A percentile compares a stretch with the other conserved stretches of the same genome.
Conservation (phyloP, 108 stramenopile species). For the Conticribra guillardii region DNA sequence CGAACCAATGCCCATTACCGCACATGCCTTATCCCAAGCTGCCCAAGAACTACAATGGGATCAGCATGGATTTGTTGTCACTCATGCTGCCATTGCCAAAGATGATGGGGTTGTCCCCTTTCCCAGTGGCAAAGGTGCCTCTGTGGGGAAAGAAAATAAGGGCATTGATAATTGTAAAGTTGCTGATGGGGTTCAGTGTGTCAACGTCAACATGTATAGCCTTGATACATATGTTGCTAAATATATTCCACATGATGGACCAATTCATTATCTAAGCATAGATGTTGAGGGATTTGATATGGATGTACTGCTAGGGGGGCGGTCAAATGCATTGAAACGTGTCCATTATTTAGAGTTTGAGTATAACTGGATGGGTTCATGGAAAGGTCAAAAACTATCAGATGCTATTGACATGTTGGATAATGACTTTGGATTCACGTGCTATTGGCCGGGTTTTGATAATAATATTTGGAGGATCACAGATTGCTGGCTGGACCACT, state of each 20-base stretch:
- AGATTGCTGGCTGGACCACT: constrained; percentile 32
- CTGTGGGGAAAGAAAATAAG: constrained; percentile 38
- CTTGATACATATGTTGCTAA: constrained; percentile 35
- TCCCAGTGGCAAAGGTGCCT: constrained; percentile 25
- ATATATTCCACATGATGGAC: constrained; percentile 4
- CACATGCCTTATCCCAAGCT: constrained; percentile 1
- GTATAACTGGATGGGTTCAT: constrained; percentile 47
- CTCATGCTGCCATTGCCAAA: constrained; percentile 50
- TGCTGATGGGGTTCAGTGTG: constrained; percentile 20
- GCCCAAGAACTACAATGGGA: constrained; percentile 17
- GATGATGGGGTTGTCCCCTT: constrained; percentile 30
- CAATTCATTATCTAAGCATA: constrained; percentile 25
- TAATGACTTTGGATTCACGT: constrained; percentile 14
- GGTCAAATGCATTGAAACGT: neutral
- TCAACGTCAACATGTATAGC: constrained; percentile 33
- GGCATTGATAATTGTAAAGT: constrained; percentile 31
- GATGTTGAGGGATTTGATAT: constrained; percentile 42
- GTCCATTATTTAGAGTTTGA: constrained; percentile 45
- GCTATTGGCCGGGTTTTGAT: constrained; percentile 38
- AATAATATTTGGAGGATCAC: constrained; percentile 32
- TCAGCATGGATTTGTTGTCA: constrained; percentile 36
- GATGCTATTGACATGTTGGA: constrained; percentile 18
- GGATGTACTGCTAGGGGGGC: constrained; percentile 36
- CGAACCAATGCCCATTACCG: constrained; percentile 66
- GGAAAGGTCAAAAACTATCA: constrained; percentile 22